phyloP scores from a whole-genome alignment of 176 grass and related monocot genomes.

The Bonia amplexicaulis region DNA sequence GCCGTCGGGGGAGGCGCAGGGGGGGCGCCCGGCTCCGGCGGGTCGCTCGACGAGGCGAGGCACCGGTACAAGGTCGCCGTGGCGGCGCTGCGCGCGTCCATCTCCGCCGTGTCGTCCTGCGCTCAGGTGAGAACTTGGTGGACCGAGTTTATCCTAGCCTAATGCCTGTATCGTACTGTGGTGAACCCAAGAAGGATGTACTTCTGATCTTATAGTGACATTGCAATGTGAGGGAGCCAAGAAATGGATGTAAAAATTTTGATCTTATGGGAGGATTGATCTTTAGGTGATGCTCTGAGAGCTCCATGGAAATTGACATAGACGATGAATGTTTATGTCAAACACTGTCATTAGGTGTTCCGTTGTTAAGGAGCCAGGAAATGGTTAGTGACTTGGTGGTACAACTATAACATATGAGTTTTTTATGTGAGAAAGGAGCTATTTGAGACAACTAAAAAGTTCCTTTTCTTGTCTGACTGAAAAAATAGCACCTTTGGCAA shows the following conservation, averaged over 20 bases:
- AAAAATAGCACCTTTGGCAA: neutral
- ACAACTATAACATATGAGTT: neutral
- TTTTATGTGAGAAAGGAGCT: neutral
- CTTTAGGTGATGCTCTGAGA: neutral
- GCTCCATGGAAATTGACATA: neutral
- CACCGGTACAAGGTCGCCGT: constrained; percentile 81
- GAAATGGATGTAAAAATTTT: neutral
- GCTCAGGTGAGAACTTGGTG: constrained; percentile 37
- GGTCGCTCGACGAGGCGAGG: constrained; percentile 86
- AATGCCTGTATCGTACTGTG: neutral
- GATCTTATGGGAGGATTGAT: neutral
- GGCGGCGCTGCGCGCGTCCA: constrained; percentile 54
- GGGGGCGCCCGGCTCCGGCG: constrained; percentile 43
- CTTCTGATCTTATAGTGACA: neutral
- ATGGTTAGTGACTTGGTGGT: neutral
- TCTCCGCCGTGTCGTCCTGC: constrained; percentile 54
- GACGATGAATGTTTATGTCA: neutral
- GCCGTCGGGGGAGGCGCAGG: constrained; percentile 26
- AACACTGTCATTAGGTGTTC: neutral
- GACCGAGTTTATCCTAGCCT: neutral
- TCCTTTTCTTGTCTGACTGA: neutral
- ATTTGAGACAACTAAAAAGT: neutral
- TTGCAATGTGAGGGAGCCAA: neutral
- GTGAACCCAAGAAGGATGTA: neutral
- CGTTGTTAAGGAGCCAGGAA: neutral